phyloP scores from a whole-genome alignment of 2,329 filamentous ascomycete species.

The Botrytis sinoallii region DNA sequence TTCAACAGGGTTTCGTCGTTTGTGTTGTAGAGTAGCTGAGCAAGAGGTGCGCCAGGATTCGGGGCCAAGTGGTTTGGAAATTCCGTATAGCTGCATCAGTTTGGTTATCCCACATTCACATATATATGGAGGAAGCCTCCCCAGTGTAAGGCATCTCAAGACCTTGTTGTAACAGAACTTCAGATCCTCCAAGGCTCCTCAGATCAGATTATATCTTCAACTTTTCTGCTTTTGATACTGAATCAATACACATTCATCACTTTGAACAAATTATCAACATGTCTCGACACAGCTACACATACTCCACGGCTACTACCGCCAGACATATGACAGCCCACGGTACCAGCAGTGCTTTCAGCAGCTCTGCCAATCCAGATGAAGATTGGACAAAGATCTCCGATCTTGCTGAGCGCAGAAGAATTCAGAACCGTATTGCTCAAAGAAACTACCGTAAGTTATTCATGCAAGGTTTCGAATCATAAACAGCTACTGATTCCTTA shows the following conservation, averaged over 20 bases:
- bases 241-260: slow-evolving; percentile 21
- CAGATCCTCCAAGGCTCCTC: slow-evolving; percentile 19
- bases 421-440: slow-evolving; percentile 97
- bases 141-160: slow-evolving; percentile 26
- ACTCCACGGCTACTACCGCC: slow-evolving; percentile 33
- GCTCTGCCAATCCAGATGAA: slow-evolving; percentile 91
- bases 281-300: slow-evolving; percentile 37
- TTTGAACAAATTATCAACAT: slow-evolving; percentile 28
- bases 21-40: slow-evolving; percentile 29
- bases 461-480: slow-evolving; percentile 8
- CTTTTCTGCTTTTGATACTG: slow-evolving; percentile 20
- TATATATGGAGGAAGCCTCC: slow-evolving; percentile 34
- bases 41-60: slow-evolving; percentile 27
- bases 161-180: slow-evolving; percentile 26
- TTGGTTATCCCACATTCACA: slow-evolving; percentile 31
- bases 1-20: slow-evolving; percentile 21
- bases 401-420: slow-evolving; percentile 86
- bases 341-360: slow-evolving; percentile 92
- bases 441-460: slow-evolving; percentile 84
- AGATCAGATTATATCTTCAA: not conserved
- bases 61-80: slow-evolving; percentile 27
- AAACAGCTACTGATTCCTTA: slow-evolving; percentile 22
- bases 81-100: slow-evolving; percentile 29
- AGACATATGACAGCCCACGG: slow-evolving; percentile 70
- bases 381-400: slow-evolving; percentile 99